Percentiles rank a stretch among this genome's conserved stretches.
These are phyloP conservation scores for Nothopassalora personata DNA, from an alignment of 2,329 filamentous ascomycete species.

Conservation along the genomic window DNA sequence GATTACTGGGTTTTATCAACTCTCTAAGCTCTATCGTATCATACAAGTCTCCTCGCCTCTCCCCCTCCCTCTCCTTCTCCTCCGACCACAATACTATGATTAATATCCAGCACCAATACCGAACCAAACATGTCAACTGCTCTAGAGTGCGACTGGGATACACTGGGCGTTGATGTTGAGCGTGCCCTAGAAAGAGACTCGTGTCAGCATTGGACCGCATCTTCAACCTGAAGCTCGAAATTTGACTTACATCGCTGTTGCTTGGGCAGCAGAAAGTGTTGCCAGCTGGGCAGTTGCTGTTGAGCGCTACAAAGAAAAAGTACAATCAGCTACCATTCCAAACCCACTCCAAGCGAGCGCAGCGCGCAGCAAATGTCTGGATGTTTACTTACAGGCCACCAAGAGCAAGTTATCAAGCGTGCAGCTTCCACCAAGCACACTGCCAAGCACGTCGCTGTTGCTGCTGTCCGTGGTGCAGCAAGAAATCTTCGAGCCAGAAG, in stretches of 20 bases:
- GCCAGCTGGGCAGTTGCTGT: slow-evolving; percentile 4
- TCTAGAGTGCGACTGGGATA: neutral
- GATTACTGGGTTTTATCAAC: neutral
- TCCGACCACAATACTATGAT: neutral
- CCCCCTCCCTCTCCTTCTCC: neutral
- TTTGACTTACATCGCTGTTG: neutral
- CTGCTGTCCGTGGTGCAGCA: slow-evolving; percentile 2
- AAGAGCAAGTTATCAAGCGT: neutral
- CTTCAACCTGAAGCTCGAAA: neutral
- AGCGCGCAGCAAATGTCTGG: no score
- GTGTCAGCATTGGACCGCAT: neutral
- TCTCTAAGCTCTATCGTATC: neutral
- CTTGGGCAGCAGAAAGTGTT: slow-evolving; percentile 10
- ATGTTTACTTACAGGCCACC: neutral
- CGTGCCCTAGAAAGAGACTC: neutral
- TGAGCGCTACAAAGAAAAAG: neutral
- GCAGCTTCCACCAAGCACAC: slow-evolving; percentile 6
- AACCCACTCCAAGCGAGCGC: no score
- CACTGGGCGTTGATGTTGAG: slow-evolving; percentile 2
- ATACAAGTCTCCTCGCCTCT: neutral
- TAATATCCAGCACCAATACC: neutral
- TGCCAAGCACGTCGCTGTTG: neutral
- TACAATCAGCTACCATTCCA: neutral
- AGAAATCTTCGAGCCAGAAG: neutral
- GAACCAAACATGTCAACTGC: neutral